Base-by-base conservation (phyloP, 2,329 filamentous ascomycete species). In the Paecilomyces niveus region DNA sequence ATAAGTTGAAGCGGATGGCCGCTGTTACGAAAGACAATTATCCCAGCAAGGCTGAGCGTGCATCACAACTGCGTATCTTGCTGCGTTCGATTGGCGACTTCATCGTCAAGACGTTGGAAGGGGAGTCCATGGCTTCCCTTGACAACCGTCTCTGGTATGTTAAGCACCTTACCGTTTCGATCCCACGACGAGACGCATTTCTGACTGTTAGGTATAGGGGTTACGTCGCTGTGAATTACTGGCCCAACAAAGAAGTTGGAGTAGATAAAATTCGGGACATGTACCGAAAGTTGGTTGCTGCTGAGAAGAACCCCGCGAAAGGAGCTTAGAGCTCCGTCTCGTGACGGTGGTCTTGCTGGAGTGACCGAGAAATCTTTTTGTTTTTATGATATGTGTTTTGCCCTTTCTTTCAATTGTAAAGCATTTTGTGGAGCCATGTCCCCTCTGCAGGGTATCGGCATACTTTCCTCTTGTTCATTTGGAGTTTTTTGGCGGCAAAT, bases 21-120 rank as follows among this genome's bases (percentile, higher is more conserved):
- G 69, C 68, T 32, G 75, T 78, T 50, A 80, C 76, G 1, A 79
- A 78, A 59, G 74, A 76, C 57, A 76, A 73, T 39, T 73, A 77
- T 51, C 76, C 77, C 8, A 74, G 73, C 58, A 78, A 78, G 61
- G 59, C 67, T 15, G 69, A 76, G 58, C 73, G 78, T 49, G 78
- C 78, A 10, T 69, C 68, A 35, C 72, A 78, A 56, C 67, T 81
- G 53, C 70, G 78, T 39, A 69, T 66, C 33, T 71, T 78, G 24
- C 72, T 81, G 52, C 71, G 72, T 54, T 72, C 73, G 53, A 76
- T 81, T 61, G 78, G 78, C 32, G 73, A 75, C 33, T 80, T 79
- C 59, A 80, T 81, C 58, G 69, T 67, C 45, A 67, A 65, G 57
- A 74, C 74, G 18, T 57, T 79, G 51, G 64, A 70, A 55, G 70